Evolutionary conservation across 2,329 filamentous ascomycete genomes (phyloP).

Genomic region (Fusarium sublunatum): DNA sequence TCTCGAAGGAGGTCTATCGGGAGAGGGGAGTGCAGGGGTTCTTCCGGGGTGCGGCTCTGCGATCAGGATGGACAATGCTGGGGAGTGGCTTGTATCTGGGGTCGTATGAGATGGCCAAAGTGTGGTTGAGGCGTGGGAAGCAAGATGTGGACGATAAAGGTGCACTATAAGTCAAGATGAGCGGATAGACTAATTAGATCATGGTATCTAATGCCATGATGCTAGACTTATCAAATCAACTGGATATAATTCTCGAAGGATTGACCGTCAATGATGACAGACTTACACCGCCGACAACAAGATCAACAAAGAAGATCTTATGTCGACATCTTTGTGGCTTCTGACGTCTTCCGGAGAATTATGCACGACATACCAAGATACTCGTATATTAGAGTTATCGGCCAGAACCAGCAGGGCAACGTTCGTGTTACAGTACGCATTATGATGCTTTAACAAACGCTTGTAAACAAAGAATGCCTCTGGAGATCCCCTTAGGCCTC

Average conservation of each 20-base stretch:
- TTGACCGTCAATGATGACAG: background rate
- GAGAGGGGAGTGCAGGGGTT: constrained; percentile 78
- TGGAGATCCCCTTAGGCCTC: background rate
- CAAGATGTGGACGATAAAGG: constrained; percentile 54
- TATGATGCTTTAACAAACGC: background rate
- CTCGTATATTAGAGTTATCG: background rate
- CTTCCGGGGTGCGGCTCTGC: constrained; percentile 79
- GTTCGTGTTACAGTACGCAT: background rate
- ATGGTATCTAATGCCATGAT: background rate
- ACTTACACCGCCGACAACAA: constrained; percentile 19
- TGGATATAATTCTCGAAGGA: background rate
- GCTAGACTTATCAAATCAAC: background rate
- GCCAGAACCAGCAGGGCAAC: background rate
- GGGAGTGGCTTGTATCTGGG: constrained; percentile 88
- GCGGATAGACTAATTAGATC: constrained; percentile 14
- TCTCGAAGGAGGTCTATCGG: constrained; percentile 72
- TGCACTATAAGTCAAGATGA: constrained; percentile 32
- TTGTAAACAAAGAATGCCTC: background rate
- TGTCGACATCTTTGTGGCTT: constrained; percentile 46
- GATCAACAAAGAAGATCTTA: constrained; percentile 30
- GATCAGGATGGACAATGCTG: constrained; percentile 83
- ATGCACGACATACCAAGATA: constrained; percentile 14
- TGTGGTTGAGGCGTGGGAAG: constrained; percentile 65
- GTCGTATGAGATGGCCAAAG: constrained; percentile 83
- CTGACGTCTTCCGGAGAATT: constrained; percentile 38